phyloP scores from a whole-genome alignment of 177 flowering plant genomes.

The Tripterygium wilfordii region DNA sequence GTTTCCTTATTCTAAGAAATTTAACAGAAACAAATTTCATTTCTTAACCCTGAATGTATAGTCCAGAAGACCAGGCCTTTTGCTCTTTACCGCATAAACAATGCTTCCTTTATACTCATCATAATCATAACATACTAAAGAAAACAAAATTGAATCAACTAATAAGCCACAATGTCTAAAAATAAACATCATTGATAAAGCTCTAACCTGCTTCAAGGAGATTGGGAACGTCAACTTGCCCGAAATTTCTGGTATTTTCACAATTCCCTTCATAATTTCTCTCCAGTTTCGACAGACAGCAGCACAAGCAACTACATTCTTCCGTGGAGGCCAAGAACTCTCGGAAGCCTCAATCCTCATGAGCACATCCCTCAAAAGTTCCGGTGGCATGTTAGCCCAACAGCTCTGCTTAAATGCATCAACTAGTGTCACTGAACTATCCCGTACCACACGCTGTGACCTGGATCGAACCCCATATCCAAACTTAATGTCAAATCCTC shows the following conservation, averaged over 20 bases:
- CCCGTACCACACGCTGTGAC: conserved; percentile 70
- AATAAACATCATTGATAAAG: neutral
- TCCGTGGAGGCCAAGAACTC: conserved; percentile 49
- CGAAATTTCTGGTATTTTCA: conserved; percentile 41
- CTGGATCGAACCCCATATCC: conserved; percentile 67
- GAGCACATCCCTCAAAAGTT: conserved; percentile 65
- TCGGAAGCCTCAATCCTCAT: conserved; percentile 66
- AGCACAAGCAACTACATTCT: conserved; percentile 66
- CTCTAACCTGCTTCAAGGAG: conserved; percentile 55
- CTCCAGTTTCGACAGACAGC: conserved; percentile 79
- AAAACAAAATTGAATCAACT: no score
- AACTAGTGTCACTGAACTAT: conserved; percentile 18
- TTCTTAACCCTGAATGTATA: no score
- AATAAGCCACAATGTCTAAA: neutral
- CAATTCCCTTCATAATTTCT: conserved; percentile 58
- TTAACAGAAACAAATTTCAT: no score
- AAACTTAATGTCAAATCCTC: conserved; percentile 67
- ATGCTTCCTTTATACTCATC: no score
- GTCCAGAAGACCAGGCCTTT: no score
- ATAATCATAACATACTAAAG: no score
- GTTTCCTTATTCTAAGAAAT: no score
- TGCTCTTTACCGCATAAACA: no score
- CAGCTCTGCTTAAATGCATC: conserved; percentile 64
- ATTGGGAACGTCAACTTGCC: conserved; percentile 62
- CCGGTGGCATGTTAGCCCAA: conserved; percentile 78